Evolutionary conservation across 768 basidiomycete genomes (phyloP).

Genomic region (Albatrellus ellisii): DNA sequence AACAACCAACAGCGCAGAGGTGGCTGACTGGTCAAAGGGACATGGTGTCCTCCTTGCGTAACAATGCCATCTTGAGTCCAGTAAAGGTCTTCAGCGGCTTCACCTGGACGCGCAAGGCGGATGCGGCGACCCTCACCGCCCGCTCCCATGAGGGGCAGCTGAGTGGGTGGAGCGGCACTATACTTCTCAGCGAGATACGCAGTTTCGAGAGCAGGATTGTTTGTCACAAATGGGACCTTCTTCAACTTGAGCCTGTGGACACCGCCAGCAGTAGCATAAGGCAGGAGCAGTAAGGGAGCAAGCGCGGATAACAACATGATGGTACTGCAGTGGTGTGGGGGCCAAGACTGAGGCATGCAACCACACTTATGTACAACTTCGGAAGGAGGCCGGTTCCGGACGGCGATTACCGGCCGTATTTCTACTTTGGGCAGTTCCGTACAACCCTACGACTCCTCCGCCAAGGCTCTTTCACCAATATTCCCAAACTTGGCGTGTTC

Average conservation of each 20-base stretch:
- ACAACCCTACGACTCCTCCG: too few relatives aligned
- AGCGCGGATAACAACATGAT: conserved; percentile 32
- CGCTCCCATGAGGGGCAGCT: conserved; percentile 53
- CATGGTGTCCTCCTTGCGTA: conserved; percentile 60
- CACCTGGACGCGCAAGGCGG: conserved; percentile 26
- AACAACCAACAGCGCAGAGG: not conserved
- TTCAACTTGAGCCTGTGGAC: conserved; percentile 83
- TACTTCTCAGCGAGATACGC: conserved; percentile 95
- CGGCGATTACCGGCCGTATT: too few relatives aligned
- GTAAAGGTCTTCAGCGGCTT: conserved; percentile 42
- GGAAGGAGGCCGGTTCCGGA: too few relatives aligned
- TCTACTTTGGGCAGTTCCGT: too few relatives aligned
- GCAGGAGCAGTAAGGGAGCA: conserved; percentile 28
- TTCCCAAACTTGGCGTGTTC: too few relatives aligned
- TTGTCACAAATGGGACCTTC: conserved; percentile 56
- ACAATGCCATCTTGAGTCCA: conserved; percentile 68
- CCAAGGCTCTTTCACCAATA: too few relatives aligned
- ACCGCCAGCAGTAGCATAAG: conserved; percentile 36
- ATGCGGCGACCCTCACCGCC: conserved; percentile 59
- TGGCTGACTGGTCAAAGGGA: conserved; percentile 77
- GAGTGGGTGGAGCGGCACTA: conserved; percentile 40
- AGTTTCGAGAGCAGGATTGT: conserved; percentile 55
- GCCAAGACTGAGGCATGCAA: not conserved
- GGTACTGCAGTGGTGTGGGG: conserved; percentile 13
- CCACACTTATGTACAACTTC: too few relatives aligned